phyloP scores from a whole-genome alignment of 345 rosid genomes.

The Pelargonium nanum region DNA sequence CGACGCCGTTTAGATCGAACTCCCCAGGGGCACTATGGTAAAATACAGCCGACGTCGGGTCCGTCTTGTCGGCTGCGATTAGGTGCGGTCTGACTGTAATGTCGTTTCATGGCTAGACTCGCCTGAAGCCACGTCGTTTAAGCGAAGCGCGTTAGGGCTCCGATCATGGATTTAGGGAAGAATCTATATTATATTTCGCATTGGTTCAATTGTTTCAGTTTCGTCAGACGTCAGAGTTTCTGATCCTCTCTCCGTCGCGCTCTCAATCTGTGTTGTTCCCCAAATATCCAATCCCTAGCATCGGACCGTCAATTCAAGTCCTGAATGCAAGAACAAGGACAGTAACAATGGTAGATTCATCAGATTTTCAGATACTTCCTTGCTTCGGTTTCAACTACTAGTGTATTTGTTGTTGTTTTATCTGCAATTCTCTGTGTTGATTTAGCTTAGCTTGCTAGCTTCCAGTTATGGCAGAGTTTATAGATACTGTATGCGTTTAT shows the following conservation, averaged over 20 bases:
- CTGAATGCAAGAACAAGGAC: background rate
- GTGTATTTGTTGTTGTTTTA: background rate
- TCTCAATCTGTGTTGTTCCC: background rate
- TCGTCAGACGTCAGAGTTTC: background rate
- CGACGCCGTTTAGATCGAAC: background rate
- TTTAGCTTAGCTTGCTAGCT: background rate
- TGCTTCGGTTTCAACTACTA: background rate
- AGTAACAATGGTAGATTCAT: background rate
- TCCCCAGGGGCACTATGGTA: no score
- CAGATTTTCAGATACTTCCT: background rate
- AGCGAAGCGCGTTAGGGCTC: background rate
- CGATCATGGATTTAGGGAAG: background rate
- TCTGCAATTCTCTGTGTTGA: background rate
- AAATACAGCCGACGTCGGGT: no score
- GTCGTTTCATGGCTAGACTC: no score
- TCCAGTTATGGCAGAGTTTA: background rate
- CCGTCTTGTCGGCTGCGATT: background rate
- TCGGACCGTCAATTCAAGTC: background rate
- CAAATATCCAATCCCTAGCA: background rate
- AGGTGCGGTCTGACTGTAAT: no score
- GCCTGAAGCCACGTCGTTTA: background rate
- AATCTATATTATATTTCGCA: background rate
- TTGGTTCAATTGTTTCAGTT: background rate
- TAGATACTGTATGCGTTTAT: background rate
- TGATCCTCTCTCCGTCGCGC: background rate